A percentile compares a stretch with the other conserved stretches of the same genome.
Conservation (phyloP, 805 yeast genomes). For the Crinitomyces ghanaensis region DNA sequence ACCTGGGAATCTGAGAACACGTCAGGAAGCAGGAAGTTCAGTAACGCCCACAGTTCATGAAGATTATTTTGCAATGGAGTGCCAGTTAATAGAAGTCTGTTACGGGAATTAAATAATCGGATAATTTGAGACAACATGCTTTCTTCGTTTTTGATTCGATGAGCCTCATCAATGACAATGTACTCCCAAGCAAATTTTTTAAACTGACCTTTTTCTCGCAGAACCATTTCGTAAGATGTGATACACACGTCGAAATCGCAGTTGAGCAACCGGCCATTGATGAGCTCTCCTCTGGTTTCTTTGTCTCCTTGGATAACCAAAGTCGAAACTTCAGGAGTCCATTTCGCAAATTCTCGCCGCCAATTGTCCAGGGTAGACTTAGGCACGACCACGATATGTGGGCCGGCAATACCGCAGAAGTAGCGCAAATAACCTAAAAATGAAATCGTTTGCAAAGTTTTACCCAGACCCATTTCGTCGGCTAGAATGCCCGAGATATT, state of each 20-base stretch:
- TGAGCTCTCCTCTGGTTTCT: conserved; percentile 53
- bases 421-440: conserved; percentile 81
- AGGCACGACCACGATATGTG: conserved; percentile 85
- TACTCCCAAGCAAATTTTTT: conserved; percentile 88
- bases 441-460: conserved; percentile 88
- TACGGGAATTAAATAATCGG: conserved; percentile 72
- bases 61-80: conserved; percentile 91
- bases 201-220: conserved; percentile 70
- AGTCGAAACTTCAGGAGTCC: conserved; percentile 90
- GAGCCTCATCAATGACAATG: conserved; percentile 91
- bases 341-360: conserved; percentile 84
- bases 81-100: conserved; percentile 83
- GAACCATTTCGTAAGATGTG: conserved; percentile 87
- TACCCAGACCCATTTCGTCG: conserved; percentile 97
- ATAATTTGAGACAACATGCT: conserved; percentile 84
- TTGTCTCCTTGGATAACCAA: conserved; percentile 81
- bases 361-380: conserved; percentile 93
- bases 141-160: conserved; percentile 90
- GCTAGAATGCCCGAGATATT: conserved; percentile 86
- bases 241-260: conserved; percentile 82
- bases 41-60: conserved; percentile 92
- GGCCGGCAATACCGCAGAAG: conserved; percentile 69
- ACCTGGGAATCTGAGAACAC: conserved; percentile 86
- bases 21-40: conserved; percentile 86
- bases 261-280: conserved; percentile 46